These are phyloP conservation scores for Jaminaea rosea DNA, from an alignment of 1,284 basidiomycete genomes.

Conservation along the genomic window DNA sequence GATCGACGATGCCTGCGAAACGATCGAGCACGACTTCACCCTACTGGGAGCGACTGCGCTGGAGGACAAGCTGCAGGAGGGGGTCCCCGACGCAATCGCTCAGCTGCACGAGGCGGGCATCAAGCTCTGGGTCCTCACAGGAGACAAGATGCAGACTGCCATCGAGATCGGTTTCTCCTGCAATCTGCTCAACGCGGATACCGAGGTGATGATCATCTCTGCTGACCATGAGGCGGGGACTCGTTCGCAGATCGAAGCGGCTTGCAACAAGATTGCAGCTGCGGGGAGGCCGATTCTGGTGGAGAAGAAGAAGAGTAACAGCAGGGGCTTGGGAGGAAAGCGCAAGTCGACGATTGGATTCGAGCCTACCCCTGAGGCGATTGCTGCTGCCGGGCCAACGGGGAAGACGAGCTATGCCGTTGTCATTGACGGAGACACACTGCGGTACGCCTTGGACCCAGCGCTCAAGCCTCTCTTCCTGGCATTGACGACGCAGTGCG, in stretches of 20 bases:
- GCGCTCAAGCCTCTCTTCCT: slow-evolving; percentile 78
- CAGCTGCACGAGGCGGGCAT: slow-evolving; percentile 84
- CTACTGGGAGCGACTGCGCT: slow-evolving; percentile 89
- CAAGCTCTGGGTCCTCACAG: slow-evolving; percentile 91
- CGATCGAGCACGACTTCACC: slow-evolving; percentile 69
- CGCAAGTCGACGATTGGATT: slow-evolving; percentile 11
- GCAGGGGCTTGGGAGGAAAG: slow-evolving; percentile 8
- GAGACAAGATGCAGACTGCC: slow-evolving; percentile 93
- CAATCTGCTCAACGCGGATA: slow-evolving; percentile 27
- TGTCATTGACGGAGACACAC: slow-evolving; percentile 90
- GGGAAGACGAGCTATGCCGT: slow-evolving; percentile 64
- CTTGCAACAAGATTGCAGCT: slow-evolving; percentile 85
- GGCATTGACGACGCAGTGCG: slow-evolving; percentile 85
- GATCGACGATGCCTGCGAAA: slow-evolving; percentile 75
- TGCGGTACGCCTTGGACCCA: slow-evolving; percentile 69
- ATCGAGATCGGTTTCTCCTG: slow-evolving; percentile 69
- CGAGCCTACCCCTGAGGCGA: slow-evolving; percentile 10
- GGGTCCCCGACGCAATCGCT: slow-evolving; percentile 91
- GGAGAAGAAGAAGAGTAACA: slow-evolving; percentile 18
- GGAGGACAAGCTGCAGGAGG: slow-evolving; percentile 93
- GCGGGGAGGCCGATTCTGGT: slow-evolving; percentile 56
- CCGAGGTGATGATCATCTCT: slow-evolving; percentile 89
- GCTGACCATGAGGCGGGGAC: slow-evolving; percentile 69
- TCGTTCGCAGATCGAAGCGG: slow-evolving; percentile 79
- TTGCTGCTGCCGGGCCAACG: slow-evolving; percentile 6